A percentile compares a stretch with the other conserved stretches of the same genome.
phyloP scores from a whole-genome alignment of 169 alveolate species.

The Plasmodium chabaudi region DNA sequence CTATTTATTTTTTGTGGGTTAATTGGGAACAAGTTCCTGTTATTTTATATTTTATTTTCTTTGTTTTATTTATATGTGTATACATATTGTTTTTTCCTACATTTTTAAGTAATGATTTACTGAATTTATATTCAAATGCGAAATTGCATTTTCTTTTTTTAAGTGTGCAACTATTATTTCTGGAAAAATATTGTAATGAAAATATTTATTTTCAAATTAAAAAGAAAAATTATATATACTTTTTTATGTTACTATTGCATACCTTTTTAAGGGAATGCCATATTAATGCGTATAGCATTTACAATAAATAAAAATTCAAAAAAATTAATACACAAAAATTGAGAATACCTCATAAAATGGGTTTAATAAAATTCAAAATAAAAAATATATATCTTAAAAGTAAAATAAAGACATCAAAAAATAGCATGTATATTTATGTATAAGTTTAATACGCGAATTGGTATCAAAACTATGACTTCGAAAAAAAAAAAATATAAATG shows the following conservation, averaged over 20 bases:
- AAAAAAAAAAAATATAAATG: no score
- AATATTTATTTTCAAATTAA: not conserved
- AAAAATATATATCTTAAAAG: no score
- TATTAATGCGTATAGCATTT: not conserved
- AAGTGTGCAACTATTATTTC: constrained; percentile 7
- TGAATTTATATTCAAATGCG: constrained; percentile 25
- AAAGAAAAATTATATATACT: constrained; percentile 5
- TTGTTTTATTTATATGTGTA: not conserved
- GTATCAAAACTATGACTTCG: no score
- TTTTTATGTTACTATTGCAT: not conserved
- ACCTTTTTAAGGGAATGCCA: not conserved
- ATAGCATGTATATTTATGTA: no score
- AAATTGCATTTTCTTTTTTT: constrained; percentile 40
- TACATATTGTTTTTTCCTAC: not conserved
- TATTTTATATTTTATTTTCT: no score
- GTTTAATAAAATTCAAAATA: no score
- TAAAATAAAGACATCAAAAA: no score
- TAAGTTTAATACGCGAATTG: no score
- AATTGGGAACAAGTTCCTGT: no score
- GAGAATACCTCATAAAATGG: no score
- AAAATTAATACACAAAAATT: not conserved
- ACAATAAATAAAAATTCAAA: not conserved
- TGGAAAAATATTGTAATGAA: not conserved
- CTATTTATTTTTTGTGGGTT: no score
- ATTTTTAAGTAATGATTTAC: no score